These are phyloP conservation scores for Barnettozyma californica DNA, from an alignment of 805 yeast species.

Conservation along the genomic window DNA sequence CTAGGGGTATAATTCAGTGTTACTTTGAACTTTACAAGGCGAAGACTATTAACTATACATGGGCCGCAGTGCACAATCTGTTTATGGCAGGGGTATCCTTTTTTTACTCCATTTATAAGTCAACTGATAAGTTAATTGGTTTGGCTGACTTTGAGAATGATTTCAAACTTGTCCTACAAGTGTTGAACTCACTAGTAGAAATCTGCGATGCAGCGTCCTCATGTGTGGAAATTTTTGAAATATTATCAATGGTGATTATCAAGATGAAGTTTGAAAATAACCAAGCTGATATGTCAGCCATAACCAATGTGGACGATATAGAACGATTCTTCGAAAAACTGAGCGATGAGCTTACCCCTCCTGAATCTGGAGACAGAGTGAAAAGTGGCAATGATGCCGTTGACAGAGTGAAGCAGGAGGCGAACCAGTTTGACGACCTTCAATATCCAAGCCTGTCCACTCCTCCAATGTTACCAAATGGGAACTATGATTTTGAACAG, in stretches of 20 bases:
- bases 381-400: background rate
- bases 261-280: conserved; percentile 40
- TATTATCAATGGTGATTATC: conserved; percentile 65
- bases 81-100: conserved; percentile 88
- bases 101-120: conserved; percentile 69
- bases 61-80: conserved; percentile 89
- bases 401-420: conserved; percentile 8
- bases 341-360: conserved; percentile 17
- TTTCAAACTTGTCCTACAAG: conserved; percentile 45
- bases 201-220: conserved; percentile 74
- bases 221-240: conserved; percentile 68
- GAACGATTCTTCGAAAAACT: conserved; percentile 23
- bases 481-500: conserved; percentile 38
- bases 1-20: conserved; percentile 59
- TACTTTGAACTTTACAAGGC: conserved; percentile 54
- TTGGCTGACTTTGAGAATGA: conserved; percentile 45
- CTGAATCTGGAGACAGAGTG: background rate
- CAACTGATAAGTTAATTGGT: conserved; percentile 44
- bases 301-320: conserved; percentile 16
- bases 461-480: conserved; percentile 14
- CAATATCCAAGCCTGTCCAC: conserved; percentile 22
- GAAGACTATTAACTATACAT: conserved; percentile 71
- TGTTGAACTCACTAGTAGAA: conserved; percentile 55
- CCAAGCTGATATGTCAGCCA: conserved; percentile 5
- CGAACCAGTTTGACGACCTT: conserved; percentile 8